phyloP scores from a whole-genome alignment of 495 filamentous ascomycete genomes.

The Penicillium tannophilum region DNA sequence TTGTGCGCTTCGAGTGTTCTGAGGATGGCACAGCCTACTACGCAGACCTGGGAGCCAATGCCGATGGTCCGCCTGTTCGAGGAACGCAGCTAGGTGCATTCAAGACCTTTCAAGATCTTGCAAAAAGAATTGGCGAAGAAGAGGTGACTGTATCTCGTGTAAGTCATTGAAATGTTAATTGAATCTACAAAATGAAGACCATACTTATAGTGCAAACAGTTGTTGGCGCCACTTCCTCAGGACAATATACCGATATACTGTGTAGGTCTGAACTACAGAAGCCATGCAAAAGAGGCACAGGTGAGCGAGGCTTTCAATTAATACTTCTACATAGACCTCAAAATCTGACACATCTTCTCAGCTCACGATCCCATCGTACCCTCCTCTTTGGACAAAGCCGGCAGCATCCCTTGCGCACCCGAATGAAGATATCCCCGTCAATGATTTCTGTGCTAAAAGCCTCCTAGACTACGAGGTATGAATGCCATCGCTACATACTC shows the following conservation, averaged over 20 bases:
- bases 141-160: too few species aligned
- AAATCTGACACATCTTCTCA: constrained; percentile 4
- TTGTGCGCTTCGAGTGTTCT: too few species aligned
- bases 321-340: too few species aligned
- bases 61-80: too few species aligned
- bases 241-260: constrained; percentile 32
- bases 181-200: background rate
- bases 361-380: constrained; percentile 37
- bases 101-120: too few species aligned
- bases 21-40: too few species aligned
- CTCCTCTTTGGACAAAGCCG: constrained; percentile 47
- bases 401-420: constrained; percentile 37
- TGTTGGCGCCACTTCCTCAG: constrained; percentile 25
- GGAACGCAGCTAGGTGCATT: too few species aligned
- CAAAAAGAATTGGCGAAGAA: too few species aligned
- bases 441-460: constrained; percentile 39
- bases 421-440: constrained; percentile 36
- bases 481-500: too few species aligned
- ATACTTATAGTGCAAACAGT: constrained; percentile 5
- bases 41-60: too few species aligned
- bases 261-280: constrained; percentile 47
- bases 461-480: constrained; percentile 36
- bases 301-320: constrained; percentile 16
- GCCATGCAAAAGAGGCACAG: constrained; percentile 43
- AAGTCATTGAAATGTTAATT: too few species aligned